phyloP scores from a whole-genome alignment of 2,329 filamentous ascomycete species.

The Fusarium vanettenii region DNA sequence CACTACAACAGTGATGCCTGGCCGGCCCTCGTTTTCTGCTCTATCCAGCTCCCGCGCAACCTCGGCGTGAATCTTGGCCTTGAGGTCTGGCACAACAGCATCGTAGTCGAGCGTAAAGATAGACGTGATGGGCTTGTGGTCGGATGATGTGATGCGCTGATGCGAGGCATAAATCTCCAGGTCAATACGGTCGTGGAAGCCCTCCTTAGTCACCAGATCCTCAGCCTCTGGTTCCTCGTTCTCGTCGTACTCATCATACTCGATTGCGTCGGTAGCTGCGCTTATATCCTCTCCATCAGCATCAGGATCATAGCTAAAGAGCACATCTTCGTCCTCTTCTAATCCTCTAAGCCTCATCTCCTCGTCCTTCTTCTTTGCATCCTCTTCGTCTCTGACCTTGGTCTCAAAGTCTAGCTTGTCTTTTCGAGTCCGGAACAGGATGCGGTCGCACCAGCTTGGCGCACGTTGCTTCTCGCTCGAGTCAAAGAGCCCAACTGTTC shows the following conservation, averaged over 20 bases:
- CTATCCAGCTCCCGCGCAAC: conserved; percentile 90
- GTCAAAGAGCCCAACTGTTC: conserved; percentile 92
- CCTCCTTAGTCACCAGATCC: conserved; percentile 67
- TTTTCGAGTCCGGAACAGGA: conserved; percentile 82
- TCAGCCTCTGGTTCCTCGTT: conserved; percentile 58
- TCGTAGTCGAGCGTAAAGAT: conserved; percentile 89
- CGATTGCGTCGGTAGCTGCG: conserved; percentile 53
- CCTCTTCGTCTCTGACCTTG: conserved; percentile 71
- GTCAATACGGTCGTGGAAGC: conserved; percentile 64
- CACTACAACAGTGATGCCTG: conserved; percentile 83
- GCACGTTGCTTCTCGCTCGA: conserved; percentile 93
- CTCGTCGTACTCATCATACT: conserved; percentile 70
- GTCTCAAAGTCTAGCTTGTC: conserved; percentile 76
- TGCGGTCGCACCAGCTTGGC: conserved; percentile 97
- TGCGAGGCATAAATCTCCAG: conserved; percentile 84
- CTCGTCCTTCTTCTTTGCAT: conserved; percentile 78
- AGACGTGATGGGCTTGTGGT: conserved; percentile 92
- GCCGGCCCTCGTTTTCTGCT: conserved; percentile 89
- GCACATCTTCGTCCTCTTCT: conserved; percentile 83
- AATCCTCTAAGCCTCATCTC: conserved; percentile 87
- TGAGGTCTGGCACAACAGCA: conserved; percentile 85
- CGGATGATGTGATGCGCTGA: conserved; percentile 89
- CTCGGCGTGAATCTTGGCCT: conserved; percentile 85
- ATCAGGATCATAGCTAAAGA: conserved; percentile 93
- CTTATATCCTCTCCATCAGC: conserved; percentile 68